Conservation (phyloP, 306 rosid genomes). For the Potentilla sterilis region DNA sequence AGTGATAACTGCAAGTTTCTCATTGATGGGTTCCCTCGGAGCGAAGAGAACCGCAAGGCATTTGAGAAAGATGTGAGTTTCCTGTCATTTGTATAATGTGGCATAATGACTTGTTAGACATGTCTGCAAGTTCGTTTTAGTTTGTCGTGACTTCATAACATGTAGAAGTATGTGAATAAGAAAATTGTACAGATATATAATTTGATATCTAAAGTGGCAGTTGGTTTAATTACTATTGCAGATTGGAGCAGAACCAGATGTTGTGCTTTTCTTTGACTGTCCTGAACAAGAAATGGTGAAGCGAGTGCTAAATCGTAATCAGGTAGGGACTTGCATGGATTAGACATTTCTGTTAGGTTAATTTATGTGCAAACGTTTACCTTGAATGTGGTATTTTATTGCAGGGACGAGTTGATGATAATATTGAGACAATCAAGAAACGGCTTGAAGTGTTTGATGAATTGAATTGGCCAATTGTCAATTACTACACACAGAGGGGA, state of each 20-base stretch:
- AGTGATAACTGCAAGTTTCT: constrained; percentile 62
- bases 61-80: constrained; percentile 76
- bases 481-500: constrained; percentile 71
- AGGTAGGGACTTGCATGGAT: constrained; percentile 44
- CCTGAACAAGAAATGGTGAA: constrained; percentile 95
- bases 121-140: background rate
- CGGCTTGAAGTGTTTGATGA: constrained; percentile 77
- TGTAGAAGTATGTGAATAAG: constrained; percentile 2
- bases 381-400: constrained; percentile 29
- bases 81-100: constrained; percentile 5
- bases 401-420: constrained; percentile 98
- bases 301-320: constrained; percentile 84
- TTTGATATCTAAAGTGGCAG: constrained; percentile 2
- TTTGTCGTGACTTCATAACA: constrained; percentile 4
- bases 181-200: background rate
- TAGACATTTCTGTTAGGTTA: background rate
- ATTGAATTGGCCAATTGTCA: constrained; percentile 70
- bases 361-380: constrained; percentile 10
- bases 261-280: constrained; percentile 95
- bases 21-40: constrained; percentile 92
- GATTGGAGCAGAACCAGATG: constrained; percentile 71
- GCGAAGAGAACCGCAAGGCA: constrained; percentile 83
- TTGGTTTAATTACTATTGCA: constrained; percentile 33
- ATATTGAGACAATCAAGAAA: constrained; percentile 76
- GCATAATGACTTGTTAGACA: background rate